These are phyloP conservation scores for Canariomyces notabilis DNA, from an alignment of 2,329 filamentous ascomycete genomes.

Conservation along the genomic window DNA sequence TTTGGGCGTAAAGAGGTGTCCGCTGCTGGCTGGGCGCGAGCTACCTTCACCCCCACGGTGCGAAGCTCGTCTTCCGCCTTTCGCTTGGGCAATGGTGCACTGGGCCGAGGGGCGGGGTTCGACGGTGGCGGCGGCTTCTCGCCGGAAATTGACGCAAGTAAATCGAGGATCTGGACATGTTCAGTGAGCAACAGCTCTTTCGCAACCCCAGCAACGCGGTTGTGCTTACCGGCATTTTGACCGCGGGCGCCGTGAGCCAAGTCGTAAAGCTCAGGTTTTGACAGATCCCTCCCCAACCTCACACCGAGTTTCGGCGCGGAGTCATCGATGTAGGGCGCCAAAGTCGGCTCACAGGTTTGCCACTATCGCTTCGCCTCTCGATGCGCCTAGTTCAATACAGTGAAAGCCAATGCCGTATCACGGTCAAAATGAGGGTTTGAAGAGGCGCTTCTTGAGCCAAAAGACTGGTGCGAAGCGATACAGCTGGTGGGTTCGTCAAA, in stretches of 20 bases:
- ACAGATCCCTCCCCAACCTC: conserved; percentile 23
- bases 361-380: conserved; percentile 6
- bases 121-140: conserved; percentile 40
- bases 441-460: too few species aligned
- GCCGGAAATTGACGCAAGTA: conserved; percentile 59
- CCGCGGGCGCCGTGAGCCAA: not conserved
- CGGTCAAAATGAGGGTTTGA: not conserved
- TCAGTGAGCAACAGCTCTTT: conserved; percentile 15
- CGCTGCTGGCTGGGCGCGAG: conserved; percentile 30
- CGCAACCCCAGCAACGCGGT: not conserved
- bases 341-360: conserved; percentile 3
- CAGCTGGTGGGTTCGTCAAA: conserved; percentile 9
- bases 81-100: conserved; percentile 43
- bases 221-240: conserved; percentile 36
- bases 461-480: not conserved
- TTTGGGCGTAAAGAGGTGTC: conserved; percentile 21
- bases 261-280: conserved; percentile 11
- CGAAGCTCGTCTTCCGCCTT: conserved; percentile 52
- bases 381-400: not conserved
- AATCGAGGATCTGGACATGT: conserved; percentile 45
- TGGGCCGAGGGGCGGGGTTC: conserved; percentile 26
- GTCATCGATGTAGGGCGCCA: conserved; percentile 17
- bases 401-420: not conserved
- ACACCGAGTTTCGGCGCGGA: conserved; percentile 21
- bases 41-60: conserved; percentile 38